These are phyloP conservation scores for Anaeromyces robustus DNA, from an alignment of 192 early-diverging fungal species.

Conservation along the genomic window DNA sequence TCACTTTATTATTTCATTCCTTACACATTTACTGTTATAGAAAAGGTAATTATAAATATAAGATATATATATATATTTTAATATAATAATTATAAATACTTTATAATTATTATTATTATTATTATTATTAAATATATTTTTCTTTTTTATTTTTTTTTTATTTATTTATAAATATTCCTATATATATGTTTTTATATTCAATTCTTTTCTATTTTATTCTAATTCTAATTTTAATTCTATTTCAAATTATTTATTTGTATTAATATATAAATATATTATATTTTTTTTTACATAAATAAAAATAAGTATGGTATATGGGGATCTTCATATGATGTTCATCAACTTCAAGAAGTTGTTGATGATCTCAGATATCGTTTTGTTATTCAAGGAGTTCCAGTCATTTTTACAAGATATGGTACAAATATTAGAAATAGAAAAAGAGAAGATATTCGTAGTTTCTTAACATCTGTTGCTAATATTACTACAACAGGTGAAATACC, in stretches of 20 bases:
- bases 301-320: background rate
- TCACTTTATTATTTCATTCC: background rate
- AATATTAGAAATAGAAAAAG: background rate
- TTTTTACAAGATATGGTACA: background rate
- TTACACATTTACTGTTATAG: background rate
- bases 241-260: too few species aligned
- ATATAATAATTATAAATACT: too few species aligned
- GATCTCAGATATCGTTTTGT: background rate
- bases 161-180: too few species aligned
- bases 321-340: background rate
- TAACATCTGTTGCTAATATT: background rate
- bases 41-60: background rate
- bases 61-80: too few species aligned
- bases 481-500: background rate
- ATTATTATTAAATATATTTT: too few species aligned
- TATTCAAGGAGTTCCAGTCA: background rate
- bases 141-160: too few species aligned
- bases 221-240: too few species aligned
- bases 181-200: too few species aligned
- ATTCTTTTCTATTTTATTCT: too few species aligned
- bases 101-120: too few species aligned
- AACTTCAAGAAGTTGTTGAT: background rate
- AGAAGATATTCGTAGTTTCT: background rate
- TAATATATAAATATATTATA: too few species aligned
- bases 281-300: too few species aligned